Conservation (phyloP, 1,284 basidiomycete species). For the Microbotryum saponariae region DNA sequence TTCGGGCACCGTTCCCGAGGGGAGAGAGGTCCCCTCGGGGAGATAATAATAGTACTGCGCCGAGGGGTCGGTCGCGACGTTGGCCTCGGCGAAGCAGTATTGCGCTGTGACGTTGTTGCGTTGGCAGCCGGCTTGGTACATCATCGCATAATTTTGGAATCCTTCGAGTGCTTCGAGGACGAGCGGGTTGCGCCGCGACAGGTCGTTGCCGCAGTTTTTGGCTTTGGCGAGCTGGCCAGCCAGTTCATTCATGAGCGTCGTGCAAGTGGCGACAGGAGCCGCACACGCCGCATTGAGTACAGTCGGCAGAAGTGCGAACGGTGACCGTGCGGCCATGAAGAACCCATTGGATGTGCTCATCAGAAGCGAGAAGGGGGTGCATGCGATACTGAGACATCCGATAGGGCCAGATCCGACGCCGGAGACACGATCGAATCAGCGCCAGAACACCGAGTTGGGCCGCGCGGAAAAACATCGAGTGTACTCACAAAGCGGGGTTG, state of each 20-base stretch:
- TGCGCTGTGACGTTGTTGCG: conserved; percentile 16
- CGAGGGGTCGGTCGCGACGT: conserved; percentile 11
- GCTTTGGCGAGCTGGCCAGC: conserved; percentile 16
- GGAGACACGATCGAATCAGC: background rate
- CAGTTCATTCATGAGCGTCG: conserved; percentile 23
- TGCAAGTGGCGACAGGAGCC: conserved; percentile 16
- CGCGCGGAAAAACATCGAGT: background rate
- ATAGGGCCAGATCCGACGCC: background rate
- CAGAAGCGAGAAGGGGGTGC: conserved; percentile 35
- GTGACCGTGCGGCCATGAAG: conserved; percentile 27
- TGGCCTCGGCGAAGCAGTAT: conserved; percentile 35
- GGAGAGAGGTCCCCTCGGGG: conserved; percentile 21
- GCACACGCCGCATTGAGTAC: conserved; percentile 33
- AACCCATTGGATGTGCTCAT: conserved; percentile 34
- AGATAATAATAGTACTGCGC: conserved; percentile 33
- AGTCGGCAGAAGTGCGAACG: conserved; percentile 25
- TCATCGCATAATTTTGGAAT: conserved; percentile 30
- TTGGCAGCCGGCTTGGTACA: conserved; percentile 28
- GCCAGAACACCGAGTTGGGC: background rate
- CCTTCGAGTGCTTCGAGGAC: conserved; percentile 31
- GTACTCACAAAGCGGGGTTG: conserved; percentile 25
- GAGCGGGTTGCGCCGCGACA: conserved; percentile 30
- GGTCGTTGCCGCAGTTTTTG: conserved; percentile 28
- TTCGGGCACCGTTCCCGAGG: conserved; percentile 24
- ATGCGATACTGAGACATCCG: conserved; percentile 12